A percentile compares a stretch with the other conserved stretches of the same genome.
Conservation (phyloP, 768 basidiomycete genomes). For the Tricholoma flavovirens region DNA sequence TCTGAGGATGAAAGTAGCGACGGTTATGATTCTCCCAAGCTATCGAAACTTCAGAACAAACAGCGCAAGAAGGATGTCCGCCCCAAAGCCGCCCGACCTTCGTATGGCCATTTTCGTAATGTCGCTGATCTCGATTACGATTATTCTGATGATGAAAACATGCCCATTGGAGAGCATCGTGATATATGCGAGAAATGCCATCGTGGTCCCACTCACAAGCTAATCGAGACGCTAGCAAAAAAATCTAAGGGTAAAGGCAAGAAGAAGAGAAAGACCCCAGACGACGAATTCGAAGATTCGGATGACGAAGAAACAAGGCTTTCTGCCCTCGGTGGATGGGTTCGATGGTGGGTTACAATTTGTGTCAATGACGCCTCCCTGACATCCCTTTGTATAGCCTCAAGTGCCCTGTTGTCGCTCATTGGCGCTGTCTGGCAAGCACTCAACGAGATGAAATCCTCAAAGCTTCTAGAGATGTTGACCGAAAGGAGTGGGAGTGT, state of each 20-base stretch:
- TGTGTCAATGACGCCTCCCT: neutral
- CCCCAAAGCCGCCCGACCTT: conserved; percentile 27
- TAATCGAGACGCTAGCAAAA: conserved; percentile 33
- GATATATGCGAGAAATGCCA: conserved; percentile 70
- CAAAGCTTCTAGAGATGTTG: conserved; percentile 53
- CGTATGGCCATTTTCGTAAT: conserved; percentile 41
- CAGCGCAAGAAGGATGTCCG: conserved; percentile 18
- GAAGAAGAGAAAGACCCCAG: conserved; percentile 33
- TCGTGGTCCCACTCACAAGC: conserved; percentile 48
- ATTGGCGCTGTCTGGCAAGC: conserved; percentile 69
- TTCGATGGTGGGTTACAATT: conserved; percentile 57
- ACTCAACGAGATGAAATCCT: conserved; percentile 69
- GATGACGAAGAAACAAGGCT: conserved; percentile 51
- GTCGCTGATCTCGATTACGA: conserved; percentile 40
- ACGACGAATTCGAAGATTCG: conserved; percentile 48
- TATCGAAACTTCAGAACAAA: conserved; percentile 5
- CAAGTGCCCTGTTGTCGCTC: conserved; percentile 70
- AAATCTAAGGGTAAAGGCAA: conserved; percentile 29
- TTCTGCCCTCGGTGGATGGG: conserved; percentile 67
- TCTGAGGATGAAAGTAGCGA: conserved; percentile 30
- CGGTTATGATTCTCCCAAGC: neutral
- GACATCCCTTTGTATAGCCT: conserved; percentile 39
- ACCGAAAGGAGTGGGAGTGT: conserved; percentile 35
- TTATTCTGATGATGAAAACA: conserved; percentile 51
- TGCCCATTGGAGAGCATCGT: conserved; percentile 55